Percentiles rank a stretch among this genome's conserved stretches.
phyloP scores from a whole-genome alignment of 1,139 yeast genomes.

The Lodderomyces oxycetoniae region DNA sequence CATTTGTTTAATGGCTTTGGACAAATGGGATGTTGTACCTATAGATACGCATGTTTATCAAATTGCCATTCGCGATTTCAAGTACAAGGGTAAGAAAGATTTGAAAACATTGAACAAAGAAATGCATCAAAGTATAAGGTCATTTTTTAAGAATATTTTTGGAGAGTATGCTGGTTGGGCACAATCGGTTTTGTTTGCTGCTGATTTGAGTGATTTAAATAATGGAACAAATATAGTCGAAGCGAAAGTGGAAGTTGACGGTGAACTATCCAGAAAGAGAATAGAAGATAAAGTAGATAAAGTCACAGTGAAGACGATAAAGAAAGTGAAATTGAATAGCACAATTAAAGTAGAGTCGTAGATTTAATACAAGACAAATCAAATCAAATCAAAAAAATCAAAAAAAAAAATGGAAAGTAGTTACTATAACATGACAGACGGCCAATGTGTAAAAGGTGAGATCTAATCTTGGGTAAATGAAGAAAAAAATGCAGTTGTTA shows the following conservation, averaged over 20 bases:
- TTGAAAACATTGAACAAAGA: constrained; percentile 50
- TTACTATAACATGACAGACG: neutral
- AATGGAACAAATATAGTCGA: constrained; percentile 37
- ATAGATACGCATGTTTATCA: constrained; percentile 97
- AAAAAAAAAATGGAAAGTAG: too few relatives aligned
- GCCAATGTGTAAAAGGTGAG: neutral
- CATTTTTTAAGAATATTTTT: constrained; percentile 65
- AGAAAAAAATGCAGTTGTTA: neutral
- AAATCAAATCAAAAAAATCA: too few relatives aligned
- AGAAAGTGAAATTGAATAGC: constrained; percentile 1
- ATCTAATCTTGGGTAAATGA: neutral
- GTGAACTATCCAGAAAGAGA: too few relatives aligned
- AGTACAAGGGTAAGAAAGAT: constrained; percentile 46
- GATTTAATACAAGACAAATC: too few relatives aligned
- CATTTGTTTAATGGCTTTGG: constrained; percentile 79
- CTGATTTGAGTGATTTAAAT: constrained; percentile 63
- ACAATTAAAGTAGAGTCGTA: constrained; percentile 1
- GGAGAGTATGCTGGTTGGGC: constrained; percentile 98
- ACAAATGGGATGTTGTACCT: constrained; percentile 85
- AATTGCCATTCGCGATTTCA: constrained; percentile 80
- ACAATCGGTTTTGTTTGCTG: constrained; percentile 84
- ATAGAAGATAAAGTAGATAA: neutral
- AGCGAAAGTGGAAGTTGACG: constrained; percentile 3
- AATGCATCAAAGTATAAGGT: constrained; percentile 59
- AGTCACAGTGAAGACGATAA: too few relatives aligned